Conservation (phyloP, 495 filamentous ascomycete species). For the Schizothecium vesticola region DNA sequence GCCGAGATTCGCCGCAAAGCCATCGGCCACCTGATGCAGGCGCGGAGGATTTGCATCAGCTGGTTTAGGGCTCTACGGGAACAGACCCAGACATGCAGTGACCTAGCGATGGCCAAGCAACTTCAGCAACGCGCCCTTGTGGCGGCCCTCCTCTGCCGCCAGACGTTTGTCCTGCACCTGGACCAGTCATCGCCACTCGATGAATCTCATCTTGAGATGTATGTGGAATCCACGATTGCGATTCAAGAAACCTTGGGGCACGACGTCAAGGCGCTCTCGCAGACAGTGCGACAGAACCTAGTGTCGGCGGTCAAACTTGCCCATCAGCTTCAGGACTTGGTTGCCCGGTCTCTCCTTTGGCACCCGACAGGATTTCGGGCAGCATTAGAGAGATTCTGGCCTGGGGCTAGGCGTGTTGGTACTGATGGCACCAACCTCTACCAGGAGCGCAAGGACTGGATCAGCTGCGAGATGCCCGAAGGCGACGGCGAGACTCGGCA, state of each 20-base stretch:
- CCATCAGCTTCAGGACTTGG: slow-evolving; percentile 27
- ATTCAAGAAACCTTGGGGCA: slow-evolving; percentile 38
- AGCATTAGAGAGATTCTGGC: slow-evolving; percentile 26
- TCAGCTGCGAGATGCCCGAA: slow-evolving; percentile 10
- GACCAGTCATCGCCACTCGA: slow-evolving; percentile 11
- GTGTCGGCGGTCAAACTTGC: slow-evolving; percentile 46
- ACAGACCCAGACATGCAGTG: slow-evolving; percentile 37
- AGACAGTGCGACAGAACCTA: slow-evolving; percentile 30
- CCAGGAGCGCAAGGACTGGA: background rate
- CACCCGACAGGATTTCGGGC: slow-evolving; percentile 24
- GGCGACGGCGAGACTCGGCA: slow-evolving; percentile 11
- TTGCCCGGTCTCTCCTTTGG: slow-evolving; percentile 26
- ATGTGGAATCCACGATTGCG: slow-evolving; percentile 34
- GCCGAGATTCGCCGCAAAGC: background rate
- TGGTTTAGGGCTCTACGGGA: slow-evolving; percentile 45
- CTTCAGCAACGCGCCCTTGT: slow-evolving; percentile 39
- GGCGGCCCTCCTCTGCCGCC: slow-evolving; percentile 47
- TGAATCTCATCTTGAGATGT: slow-evolving; percentile 16
- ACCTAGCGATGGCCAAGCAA: slow-evolving; percentile 33
- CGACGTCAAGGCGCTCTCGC: slow-evolving; percentile 28
- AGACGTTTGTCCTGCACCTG: slow-evolving; percentile 38
- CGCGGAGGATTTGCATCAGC: slow-evolving; percentile 19
- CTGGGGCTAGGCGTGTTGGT: slow-evolving; percentile 12
- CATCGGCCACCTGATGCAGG: slow-evolving; percentile 1
- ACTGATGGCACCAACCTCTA: background rate